Percentiles rank a stretch among this genome's conserved stretches.
Evolutionary conservation across 2,329 filamentous ascomycete genomes (phyloP).

Genomic region (Rutstroemia sydowiana): DNA sequence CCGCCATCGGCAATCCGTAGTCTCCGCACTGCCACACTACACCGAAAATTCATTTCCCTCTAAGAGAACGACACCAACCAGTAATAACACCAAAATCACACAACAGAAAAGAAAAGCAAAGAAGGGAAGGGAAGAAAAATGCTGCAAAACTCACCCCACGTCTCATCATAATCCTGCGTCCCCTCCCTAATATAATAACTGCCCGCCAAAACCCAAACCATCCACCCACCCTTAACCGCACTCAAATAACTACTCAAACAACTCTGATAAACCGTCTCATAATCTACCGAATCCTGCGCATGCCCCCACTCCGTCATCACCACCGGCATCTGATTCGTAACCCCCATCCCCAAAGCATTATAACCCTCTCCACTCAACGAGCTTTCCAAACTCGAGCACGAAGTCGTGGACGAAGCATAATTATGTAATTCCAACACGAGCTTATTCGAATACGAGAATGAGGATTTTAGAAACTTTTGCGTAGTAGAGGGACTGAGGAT

Average conservation of each 20-base stretch:
- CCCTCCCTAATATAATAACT: slow-evolving; percentile 51
- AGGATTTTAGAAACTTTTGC: slow-evolving; percentile 29
- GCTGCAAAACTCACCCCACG: slow-evolving; percentile 44
- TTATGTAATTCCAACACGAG: slow-evolving; percentile 40
- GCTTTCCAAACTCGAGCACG: slow-evolving; percentile 27
- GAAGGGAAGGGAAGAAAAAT: neutral
- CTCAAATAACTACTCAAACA: slow-evolving; percentile 39
- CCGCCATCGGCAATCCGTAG: too few species aligned
- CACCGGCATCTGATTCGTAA: slow-evolving; percentile 33
- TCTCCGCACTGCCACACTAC: neutral
- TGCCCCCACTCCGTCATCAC: slow-evolving; percentile 41
- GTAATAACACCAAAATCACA: neutral
- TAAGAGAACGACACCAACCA: too few species aligned
- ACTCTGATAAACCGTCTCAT: slow-evolving; percentile 40
- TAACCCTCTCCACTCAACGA: slow-evolving; percentile 35
- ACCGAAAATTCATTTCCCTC: neutral
- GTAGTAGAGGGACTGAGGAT: slow-evolving; percentile 13
- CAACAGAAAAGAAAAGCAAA: neutral
- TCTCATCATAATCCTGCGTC: slow-evolving; percentile 47
- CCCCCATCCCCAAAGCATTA: slow-evolving; percentile 31
- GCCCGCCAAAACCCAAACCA: slow-evolving; percentile 52
- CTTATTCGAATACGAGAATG: slow-evolving; percentile 37
- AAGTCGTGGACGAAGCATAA: neutral
- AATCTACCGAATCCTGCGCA: slow-evolving; percentile 37
- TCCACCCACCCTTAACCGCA: slow-evolving; percentile 41